Conservation (phyloP, 306 rosid species). For the Hippophae rhamnoides region DNA sequence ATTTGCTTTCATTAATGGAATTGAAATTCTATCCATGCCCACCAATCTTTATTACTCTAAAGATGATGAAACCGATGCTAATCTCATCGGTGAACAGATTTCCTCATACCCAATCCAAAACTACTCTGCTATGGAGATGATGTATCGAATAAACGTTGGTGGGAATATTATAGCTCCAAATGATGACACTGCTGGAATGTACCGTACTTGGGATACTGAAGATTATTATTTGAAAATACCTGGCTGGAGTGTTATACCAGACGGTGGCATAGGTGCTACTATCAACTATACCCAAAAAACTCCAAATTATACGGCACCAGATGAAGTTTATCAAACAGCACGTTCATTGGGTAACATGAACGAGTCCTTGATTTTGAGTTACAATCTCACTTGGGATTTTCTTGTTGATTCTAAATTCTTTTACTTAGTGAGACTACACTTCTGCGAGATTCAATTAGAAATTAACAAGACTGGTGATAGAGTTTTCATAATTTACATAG, state of each 20-base stretch:
- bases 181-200: conserved; percentile 26
- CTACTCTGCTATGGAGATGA: conserved; percentile 5
- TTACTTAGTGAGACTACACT: conserved; percentile 28
- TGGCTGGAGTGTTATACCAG: neutral
- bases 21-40: neutral
- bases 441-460: neutral
- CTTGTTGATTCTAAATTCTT: conserved; percentile 12
- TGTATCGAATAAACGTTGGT: conserved; percentile 21
- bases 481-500: neutral
- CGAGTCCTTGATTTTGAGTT: neutral
- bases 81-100: too few species aligned
- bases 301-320: neutral
- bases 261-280: neutral
- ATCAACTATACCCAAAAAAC: neutral
- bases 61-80: conserved; percentile 1
- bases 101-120: too few species aligned
- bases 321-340: neutral
- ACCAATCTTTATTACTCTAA: neutral
- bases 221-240: accelerated
- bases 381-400: conserved; percentile 15
- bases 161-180: neutral
- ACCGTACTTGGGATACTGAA: neutral
- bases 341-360: neutral
- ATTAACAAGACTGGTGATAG: neutral
- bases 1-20: neutral